A percentile compares a stretch with the other conserved stretches of the same genome.
Evolutionary conservation across 2,329 filamentous ascomycete genomes (phyloP).

Genomic region (Trichoderma gracile): DNA sequence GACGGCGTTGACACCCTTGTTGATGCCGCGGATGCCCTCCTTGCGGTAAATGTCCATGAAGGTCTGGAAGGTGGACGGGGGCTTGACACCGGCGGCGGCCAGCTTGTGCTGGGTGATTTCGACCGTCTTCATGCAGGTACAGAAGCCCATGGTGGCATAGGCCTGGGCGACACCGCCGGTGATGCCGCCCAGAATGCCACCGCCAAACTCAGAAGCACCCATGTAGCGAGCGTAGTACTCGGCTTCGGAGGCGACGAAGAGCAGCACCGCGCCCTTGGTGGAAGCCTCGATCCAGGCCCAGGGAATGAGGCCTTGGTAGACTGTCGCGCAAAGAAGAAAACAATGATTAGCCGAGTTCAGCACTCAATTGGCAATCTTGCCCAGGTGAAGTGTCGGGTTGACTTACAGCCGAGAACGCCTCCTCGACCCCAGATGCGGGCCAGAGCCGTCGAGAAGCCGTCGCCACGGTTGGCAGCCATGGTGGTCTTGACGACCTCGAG

Average conservation of each 20-base stretch:
- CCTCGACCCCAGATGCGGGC: constrained; percentile 89
- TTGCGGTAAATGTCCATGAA: constrained; percentile 97
- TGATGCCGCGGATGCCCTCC: constrained; percentile 94
- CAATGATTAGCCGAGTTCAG: constrained; percentile 2
- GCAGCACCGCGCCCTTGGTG: constrained; percentile 97
- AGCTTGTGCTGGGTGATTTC: constrained; percentile 99
- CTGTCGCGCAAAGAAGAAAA: constrained; percentile 49
- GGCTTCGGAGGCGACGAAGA: constrained; percentile 98
- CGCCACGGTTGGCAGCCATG: constrained; percentile 94
- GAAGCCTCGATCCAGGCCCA: constrained; percentile 99
- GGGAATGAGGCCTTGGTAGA: constrained; percentile 99
- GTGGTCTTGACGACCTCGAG: constrained; percentile 99
- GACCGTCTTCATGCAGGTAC: constrained; percentile 99
- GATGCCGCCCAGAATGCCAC: constrained; percentile 89
- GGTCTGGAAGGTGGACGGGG: constrained; percentile 86
- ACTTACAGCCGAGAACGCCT: constrained; percentile 90
- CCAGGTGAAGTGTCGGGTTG: constrained; percentile 15
- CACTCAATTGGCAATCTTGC: not conserved
- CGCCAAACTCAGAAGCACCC: constrained; percentile 82
- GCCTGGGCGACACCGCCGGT: constrained; percentile 93
- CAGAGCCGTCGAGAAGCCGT: constrained; percentile 81
- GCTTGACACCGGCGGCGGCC: constrained; percentile 77
- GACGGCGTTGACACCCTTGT: constrained; percentile 97
- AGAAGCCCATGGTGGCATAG: constrained; percentile 99
- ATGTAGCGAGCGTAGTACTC: constrained; percentile 87